phyloP scores from a whole-genome alignment of 225 moss, liverwort and hornwort species.

The Thuidium tamariscinum region DNA sequence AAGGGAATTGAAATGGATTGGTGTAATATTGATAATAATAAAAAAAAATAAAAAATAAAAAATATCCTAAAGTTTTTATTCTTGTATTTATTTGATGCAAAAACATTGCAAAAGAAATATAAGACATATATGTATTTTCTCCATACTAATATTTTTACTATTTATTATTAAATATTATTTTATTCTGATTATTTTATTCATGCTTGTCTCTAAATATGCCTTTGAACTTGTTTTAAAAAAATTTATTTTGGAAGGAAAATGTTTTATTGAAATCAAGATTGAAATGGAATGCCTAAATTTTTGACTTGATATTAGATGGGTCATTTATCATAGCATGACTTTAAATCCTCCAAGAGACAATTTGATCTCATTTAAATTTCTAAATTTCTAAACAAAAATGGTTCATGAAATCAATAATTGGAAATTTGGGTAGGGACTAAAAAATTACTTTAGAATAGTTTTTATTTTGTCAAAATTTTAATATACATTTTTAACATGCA shows the following conservation, averaged over 20 bases:
- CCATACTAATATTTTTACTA: fast-evolving
- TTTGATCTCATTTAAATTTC: background rate
- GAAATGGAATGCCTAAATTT: background rate
- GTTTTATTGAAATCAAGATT: background rate
- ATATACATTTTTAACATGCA: background rate
- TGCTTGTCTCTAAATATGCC: background rate
- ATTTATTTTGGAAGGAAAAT: background rate
- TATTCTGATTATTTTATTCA: background rate
- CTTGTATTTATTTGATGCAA: background rate
- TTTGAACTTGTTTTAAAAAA: fast-evolving
- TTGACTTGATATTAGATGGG: too few species aligned
- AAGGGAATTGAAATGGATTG: background rate
- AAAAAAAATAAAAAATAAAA: too few species aligned
- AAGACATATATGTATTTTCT: too few species aligned
- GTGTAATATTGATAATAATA: too few species aligned
- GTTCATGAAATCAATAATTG: background rate
- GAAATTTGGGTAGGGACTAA: background rate
- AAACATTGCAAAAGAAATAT: background rate
- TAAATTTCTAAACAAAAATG: background rate
- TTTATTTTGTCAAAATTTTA: background rate
- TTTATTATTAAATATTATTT: background rate
- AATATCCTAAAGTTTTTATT: too few species aligned
- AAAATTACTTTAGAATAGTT: background rate
- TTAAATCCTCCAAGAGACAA: background rate
- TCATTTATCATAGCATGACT: background rate